Evolutionary conservation across 2,329 filamentous ascomycete genomes (phyloP).

Genomic region (Fusarium sp.): DNA sequence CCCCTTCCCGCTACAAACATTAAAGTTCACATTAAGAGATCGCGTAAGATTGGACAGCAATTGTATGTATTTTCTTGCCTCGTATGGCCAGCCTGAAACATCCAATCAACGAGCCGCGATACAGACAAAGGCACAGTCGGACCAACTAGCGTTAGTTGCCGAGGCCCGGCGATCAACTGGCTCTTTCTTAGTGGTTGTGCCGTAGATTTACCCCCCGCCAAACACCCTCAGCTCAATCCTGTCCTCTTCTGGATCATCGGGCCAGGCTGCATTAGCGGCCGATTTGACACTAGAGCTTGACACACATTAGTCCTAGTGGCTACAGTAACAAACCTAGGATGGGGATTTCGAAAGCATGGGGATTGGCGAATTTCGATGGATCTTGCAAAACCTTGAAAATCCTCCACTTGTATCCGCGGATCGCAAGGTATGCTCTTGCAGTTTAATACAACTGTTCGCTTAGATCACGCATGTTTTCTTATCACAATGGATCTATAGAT

Average conservation of each 20-base stretch:
- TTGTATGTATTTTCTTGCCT: not conserved
- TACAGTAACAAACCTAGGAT: too few relatives aligned
- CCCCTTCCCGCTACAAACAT: not conserved
- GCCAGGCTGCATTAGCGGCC: conserved; percentile 38
- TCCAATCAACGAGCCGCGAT: not conserved
- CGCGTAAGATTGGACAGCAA: not conserved
- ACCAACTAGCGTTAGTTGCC: not conserved
- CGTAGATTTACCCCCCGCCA: not conserved
- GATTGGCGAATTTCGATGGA: not conserved
- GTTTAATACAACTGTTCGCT: not conserved
- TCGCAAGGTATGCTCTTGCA: conserved; percentile 6
- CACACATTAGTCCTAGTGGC: conserved; percentile 16
- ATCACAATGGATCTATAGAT: not conserved
- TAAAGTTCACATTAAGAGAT: not conserved
- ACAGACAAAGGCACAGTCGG: not conserved
- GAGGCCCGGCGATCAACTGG: not conserved
- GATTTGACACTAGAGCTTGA: conserved; percentile 21
- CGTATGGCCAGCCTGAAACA: not conserved
- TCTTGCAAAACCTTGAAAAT: not conserved
- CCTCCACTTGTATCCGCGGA: not conserved
- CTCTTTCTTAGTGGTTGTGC: not conserved
- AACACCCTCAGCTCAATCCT: not conserved
- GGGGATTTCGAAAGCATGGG: not conserved
- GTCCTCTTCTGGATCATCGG: conserved; percentile 11
- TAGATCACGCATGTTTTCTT: not conserved